Percentiles rank a stretch among this genome's conserved stretches.
These are phyloP conservation scores for Amesomyces nigricolor DNA, from an alignment of 2,329 filamentous ascomycete species.

Conservation along the genomic window DNA sequence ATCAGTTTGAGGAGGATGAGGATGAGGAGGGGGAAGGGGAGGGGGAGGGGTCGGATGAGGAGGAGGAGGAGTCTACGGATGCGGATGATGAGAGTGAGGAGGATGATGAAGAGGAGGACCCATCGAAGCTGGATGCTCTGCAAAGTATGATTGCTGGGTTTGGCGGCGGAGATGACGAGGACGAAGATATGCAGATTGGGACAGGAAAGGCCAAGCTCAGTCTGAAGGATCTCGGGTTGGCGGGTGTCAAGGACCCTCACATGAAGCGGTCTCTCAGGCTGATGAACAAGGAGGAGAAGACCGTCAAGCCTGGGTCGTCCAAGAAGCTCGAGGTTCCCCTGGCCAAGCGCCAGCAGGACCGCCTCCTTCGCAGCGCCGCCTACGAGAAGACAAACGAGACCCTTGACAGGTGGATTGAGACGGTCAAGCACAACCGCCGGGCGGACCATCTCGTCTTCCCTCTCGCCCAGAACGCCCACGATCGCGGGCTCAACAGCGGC, in stretches of 20 bases:
- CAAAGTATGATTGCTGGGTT: conserved; percentile 66
- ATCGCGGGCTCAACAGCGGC: conserved; percentile 53
- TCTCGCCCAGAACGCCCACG: conserved; percentile 64
- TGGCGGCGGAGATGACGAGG: conserved; percentile 56
- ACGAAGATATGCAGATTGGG: conserved; percentile 35
- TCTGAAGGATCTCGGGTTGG: conserved; percentile 66
- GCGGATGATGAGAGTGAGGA: conserved; percentile 32
- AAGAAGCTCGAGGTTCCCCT: conserved; percentile 78
- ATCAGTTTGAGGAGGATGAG: conserved; percentile 49
- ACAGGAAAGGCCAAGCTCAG: conserved; percentile 59
- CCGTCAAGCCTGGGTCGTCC: conserved; percentile 49
- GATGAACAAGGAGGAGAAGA: conserved; percentile 59
- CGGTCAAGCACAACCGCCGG: conserved; percentile 86
- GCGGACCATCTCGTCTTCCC: conserved; percentile 90
- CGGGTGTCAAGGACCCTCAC: conserved; percentile 65
- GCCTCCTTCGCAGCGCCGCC: conserved; percentile 72
- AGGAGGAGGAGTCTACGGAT: conserved; percentile 38
- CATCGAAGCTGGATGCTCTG: conserved; percentile 57
- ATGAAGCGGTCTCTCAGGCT: conserved; percentile 76
- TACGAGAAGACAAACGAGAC: conserved; percentile 91
- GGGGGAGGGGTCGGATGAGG: conserved; percentile 40
- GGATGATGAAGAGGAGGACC: conserved; percentile 41
- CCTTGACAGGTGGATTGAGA: conserved; percentile 85
- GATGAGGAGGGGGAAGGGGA: conserved; percentile 43
- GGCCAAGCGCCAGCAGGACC: conserved; percentile 79